Evolutionary conservation across 208 protist genomes (phyloP), one percentile per base, ranked within the genome.

Genomic region (Angomonas deanei): DNA sequence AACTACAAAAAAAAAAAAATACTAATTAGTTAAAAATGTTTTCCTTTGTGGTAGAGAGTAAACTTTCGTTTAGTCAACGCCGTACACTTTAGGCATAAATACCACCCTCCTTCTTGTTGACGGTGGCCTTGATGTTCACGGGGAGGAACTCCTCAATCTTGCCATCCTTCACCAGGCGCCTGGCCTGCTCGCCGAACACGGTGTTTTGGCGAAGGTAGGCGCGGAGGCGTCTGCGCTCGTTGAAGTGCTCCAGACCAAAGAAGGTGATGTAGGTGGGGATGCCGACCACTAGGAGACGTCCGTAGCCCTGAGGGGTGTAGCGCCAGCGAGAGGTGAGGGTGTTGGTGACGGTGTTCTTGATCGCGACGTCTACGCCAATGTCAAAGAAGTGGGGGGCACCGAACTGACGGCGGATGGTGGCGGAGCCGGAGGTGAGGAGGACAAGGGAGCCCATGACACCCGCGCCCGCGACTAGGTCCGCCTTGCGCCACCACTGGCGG

Each of bases 141-240:
- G 89, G 68, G 50, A 95, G 80, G 66, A 82, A 93, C 72, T 95
- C 89, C 71, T 92, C 82, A 38, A 95, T 79, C 70, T 91, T 92
- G 31, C 86, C 85, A 23, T 57, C 88, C 55, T 86, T 64, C 30
- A 91, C 69, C 28, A 93, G 70, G 47, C 85, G 85, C 50, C 89
- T 83, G 47, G 88, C 86, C 65, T 95, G 89, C 78, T 95, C 89
- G 15, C 89, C 89, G 72, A 95, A 95, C 48, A 95, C 82, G 27
- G 89, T 95, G 42, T 92, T 84, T 77, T 95, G 89, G 28, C 62
- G 49, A 33, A 88, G 57, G 61, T 95, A 95, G 55, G 69, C 58
- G 36, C 77, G 70, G 53, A 92, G 80, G 47, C 89, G 89, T 46
- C 75, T 70, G 48, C 74, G 67, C 71, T 95, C 89, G 36, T 79